Evolutionary conservation across 2,329 filamentous ascomycete genomes (phyloP).

Genomic region (Davidsoniella eucalypti): DNA sequence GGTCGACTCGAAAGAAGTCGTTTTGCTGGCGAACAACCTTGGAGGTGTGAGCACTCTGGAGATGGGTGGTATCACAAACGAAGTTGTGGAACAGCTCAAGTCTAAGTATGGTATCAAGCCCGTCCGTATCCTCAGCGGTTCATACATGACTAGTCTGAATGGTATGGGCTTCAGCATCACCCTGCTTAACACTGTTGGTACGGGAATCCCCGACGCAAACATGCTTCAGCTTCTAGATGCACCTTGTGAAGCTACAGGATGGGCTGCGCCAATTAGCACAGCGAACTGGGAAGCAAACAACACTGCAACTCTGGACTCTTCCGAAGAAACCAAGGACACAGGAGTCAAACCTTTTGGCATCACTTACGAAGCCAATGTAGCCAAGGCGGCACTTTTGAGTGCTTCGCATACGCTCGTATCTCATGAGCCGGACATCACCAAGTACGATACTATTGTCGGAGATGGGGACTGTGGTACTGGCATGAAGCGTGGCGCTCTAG

Average conservation of each 20-base stretch:
- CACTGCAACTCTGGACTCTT: constrained; percentile 21
- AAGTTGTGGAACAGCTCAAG: constrained; percentile 48
- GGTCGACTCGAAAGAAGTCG: constrained; percentile 45
- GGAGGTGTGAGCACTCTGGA: constrained; percentile 59
- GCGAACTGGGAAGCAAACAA: constrained; percentile 47
- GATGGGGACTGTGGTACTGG: constrained; percentile 85
- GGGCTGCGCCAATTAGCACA: constrained; percentile 46
- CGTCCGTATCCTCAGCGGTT: constrained; percentile 48
- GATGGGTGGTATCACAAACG: constrained; percentile 52
- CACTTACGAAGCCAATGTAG: constrained; percentile 33
- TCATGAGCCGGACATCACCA: constrained; percentile 55
- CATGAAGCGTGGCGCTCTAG: constrained; percentile 73
- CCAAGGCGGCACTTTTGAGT: constrained; percentile 35
- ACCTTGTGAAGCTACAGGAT: constrained; percentile 52
- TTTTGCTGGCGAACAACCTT: constrained; percentile 60
- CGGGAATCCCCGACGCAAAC: constrained; percentile 39
- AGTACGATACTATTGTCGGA: constrained; percentile 67
- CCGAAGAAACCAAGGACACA: constrained; percentile 21
- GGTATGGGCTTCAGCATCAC: constrained; percentile 60
- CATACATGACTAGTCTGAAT: constrained; percentile 66
- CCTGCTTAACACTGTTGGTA: constrained; percentile 45
- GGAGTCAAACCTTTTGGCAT: constrained; percentile 29
- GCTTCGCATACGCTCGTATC: constrained; percentile 46
- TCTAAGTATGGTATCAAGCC: constrained; percentile 42
- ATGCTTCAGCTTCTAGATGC: constrained; percentile 57